Base-by-base conservation (phyloP, 371 early-diverging fungal genomes). In the Saksenaea vasiformis region DNA sequence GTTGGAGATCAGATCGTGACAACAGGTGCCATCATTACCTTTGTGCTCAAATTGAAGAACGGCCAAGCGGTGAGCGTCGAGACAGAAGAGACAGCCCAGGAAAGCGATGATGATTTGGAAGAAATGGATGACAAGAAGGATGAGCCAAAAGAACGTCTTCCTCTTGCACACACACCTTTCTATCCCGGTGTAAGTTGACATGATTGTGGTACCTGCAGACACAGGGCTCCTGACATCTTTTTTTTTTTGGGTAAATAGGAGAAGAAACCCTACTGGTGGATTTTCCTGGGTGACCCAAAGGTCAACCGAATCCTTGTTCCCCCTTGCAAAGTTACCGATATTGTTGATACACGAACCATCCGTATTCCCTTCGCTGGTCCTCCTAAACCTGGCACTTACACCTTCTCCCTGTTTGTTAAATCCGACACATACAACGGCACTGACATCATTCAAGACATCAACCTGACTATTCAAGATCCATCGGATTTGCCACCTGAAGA, bases 321-420 rank as follows among this genome's bases (percentile, higher is more conserved):
- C 22, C 91, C 93, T n/a, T 76, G 84, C 57, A 90, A 89, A 61
- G 87, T 97, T 28, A 87, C 87, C 28, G 94, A 95, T 67, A 78
- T 95, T 62, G 86, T 77, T 1, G 85, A 81, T 58, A 78, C 80
- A 61, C 84, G 88, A 61, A 90, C 89, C 8, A 74, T 93, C 62
- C 87, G 88, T 53, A 77, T 97, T 53, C 92, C 94, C 68, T 98
- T 98, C 90, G 95, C 95, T 75, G 95, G 97, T 1, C 98, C 98
- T 19, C 92, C 92, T 22, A 84, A 93, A 61, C 83, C 90, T 36
- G 96, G 96, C 43, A 78, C 82, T 10, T 94, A 91, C 84, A 86
- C 86, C 43, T 95, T 96, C 77, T 87, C 90, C 55, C 69, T 95
- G 65, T 83, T 84, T 69, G 79, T 98, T 73, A 94, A 95, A 77